phyloP scores from a whole-genome alignment of 208 protist species.

The Strigomonas culicis region DNA sequence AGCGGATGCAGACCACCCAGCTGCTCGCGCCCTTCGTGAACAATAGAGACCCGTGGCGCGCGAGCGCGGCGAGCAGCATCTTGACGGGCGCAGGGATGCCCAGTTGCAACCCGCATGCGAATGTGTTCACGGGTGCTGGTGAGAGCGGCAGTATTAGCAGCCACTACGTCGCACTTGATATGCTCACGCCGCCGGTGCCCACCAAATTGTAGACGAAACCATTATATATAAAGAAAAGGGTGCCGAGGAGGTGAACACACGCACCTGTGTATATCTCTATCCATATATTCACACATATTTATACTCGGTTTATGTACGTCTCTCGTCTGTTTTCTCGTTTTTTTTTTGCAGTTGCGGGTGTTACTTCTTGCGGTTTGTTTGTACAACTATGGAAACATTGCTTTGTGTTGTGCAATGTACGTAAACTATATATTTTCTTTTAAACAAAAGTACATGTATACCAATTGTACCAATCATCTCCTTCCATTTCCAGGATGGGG shows the following conservation, averaged over 20 bases:
- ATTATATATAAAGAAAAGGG: no score
- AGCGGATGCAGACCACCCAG: no score
- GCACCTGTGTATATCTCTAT: no score
- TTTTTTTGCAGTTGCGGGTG: background rate
- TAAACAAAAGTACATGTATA: constrained; percentile 12
- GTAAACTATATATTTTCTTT: background rate
- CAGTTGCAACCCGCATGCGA: background rate
- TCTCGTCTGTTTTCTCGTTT: background rate
- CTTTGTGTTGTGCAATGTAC: background rate
- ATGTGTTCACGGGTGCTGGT: background rate
- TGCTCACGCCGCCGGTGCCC: constrained; percentile 2
- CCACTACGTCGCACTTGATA: background rate
- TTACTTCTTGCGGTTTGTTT: background rate
- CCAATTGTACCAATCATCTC: no score
- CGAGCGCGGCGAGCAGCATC: no score
- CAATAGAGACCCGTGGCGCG: no score
- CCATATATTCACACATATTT: background rate
- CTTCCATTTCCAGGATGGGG: no score
- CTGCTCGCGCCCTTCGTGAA: no score
- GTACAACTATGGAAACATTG: background rate
- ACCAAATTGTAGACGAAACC: background rate
- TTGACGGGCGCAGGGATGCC: background rate
- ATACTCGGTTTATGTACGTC: background rate
- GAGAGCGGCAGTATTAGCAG: background rate
- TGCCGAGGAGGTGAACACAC: no score